Evolutionary conservation across 2,329 filamentous ascomycete species (phyloP), one percentile per base, ranked within the genome.

Genomic region (Gliomastix tumulicola): DNA sequence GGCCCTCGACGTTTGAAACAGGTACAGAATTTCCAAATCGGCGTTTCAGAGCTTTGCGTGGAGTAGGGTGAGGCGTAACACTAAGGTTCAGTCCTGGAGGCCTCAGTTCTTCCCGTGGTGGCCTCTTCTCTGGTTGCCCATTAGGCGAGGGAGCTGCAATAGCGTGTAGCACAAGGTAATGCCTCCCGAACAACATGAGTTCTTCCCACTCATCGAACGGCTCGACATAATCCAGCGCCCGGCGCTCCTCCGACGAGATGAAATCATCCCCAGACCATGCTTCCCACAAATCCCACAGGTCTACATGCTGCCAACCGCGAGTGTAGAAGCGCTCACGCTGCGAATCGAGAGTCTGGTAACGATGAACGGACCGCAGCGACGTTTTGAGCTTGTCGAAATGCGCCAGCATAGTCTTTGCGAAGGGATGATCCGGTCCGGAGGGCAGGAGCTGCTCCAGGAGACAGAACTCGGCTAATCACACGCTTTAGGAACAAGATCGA

Each of bases 121-220:
- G n/a, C n/a, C n/a, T n/a, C n/a, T n/a, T n/a, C n/a, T n/a, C n/a
- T n/a, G n/a, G n/a, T n/a, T n/a, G n/a, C n/a, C n/a, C n/a, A n/a
- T n/a, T n/a, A n/a, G n/a, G n/a, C 18, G 18, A 17, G 4, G 10
- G 9, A 11, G 23, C 20, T 12, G 9, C 4, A 9, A 36, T 44
- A 10, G 87, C 86, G 35, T 78, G 68, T 8, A 94, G 68, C 30
- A 96, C 62, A 47, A 89, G 84, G 57, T 95, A 94, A 58, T 96
- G 89, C 22, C 80, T 79, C 3, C 76, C 79, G 56, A 94, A 95
- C 1, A 95, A 66, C 3, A 84, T 80, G 53, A 96, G 88, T 50
- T 96, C 90, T 58, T 97, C 90, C 88, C 88, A 95, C 59, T 96
- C 89, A 56, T 97, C 90, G 53, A 97, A 96, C 1, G 83, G 79